Base-by-base conservation (phyloP, 148 eudicot genomes). In the Gaultheria prostrata region DNA sequence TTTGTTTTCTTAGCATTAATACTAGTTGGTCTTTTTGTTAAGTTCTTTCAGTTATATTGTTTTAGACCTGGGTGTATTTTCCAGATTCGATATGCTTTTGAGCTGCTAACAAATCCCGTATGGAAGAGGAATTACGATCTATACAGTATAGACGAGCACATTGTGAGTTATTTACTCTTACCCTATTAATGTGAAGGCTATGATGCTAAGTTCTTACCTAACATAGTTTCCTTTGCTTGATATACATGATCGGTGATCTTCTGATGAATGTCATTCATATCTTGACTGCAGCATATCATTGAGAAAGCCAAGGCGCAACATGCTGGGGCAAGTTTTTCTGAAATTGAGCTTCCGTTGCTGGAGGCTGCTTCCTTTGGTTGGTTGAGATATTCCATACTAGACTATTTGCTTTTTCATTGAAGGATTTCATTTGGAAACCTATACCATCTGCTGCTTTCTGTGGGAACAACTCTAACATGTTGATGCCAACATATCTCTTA, bases 91-190 rank as follows among this genome's bases (percentile, higher is more conserved):
- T 94, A 94, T 92, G 95, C 98, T 79, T 97, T 86, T 89, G 98
- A 97, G 92, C 91, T 97, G 76, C 91, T 97, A 61, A 87, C 88
- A 72, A 87, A 94, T 92, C 89, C 92, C 46, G 48, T 91, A 69
- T 90, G 91, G 99, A 97, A 94, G 89, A 90, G 98, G 84, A 92
- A 97, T 85, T 97, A 91, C 82, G 99, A 97, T 86, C 35, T 90
- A 78, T 94, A 82, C 86, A 88, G 89, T 82, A 89, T 94, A 85
- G 98, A 94, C 82, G 98, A 94, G 85, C 85, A 94, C 67, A 82
- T 76, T 80, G 99, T 97, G 84, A 84, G 95, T 87, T 85, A 78
- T 76, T 54, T 26, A 32, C 49, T 81, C 48, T 77, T 65, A 78
- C 53, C 51, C 49, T 32, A 15, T 56, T 49, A 28, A 63, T 49